A percentile compares a stretch with the other conserved stretches of the same genome.
Conservation (phyloP, 192 early-diverging fungal genomes). For the Pilaira anomala region DNA sequence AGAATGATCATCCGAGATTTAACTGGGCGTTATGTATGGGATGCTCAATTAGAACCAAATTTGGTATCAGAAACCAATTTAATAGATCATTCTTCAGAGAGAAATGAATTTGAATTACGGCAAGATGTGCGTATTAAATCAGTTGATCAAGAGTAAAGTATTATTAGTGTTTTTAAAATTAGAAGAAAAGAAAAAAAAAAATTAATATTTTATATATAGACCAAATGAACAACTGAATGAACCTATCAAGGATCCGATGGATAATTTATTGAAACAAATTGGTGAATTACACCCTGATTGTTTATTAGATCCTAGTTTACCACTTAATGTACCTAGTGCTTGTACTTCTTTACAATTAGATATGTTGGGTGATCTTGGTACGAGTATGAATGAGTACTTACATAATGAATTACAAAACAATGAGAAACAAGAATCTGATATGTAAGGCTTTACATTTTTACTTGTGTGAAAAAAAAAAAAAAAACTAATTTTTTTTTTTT, state of each 20-base stretch:
- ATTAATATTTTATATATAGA: no score
- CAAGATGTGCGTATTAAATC: conserved; percentile 1
- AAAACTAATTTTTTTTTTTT: neutral
- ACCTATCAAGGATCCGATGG: conserved; percentile 9
- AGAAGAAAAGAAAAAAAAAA: no score
- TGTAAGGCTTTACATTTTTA: conserved; percentile 17
- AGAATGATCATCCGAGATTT: conserved; percentile 71
- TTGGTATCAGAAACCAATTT: neutral
- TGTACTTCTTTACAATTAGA: conserved; percentile 22
- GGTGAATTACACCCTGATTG: conserved; percentile 61
- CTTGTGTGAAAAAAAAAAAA: no score
- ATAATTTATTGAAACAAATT: conserved; percentile 36
- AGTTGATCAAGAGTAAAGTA: conserved; percentile 1
- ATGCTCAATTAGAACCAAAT: conserved; percentile 47
- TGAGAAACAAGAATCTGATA: conserved; percentile 18
- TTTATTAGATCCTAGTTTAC: conserved; percentile 43
- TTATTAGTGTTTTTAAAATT: no score
- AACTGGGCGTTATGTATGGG: conserved; percentile 82
- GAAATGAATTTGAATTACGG: no score
- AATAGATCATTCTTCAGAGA: neutral
- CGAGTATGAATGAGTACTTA: conserved; percentile 46
- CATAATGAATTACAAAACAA: conserved; percentile 39
- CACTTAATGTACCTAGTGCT: conserved; percentile 31
- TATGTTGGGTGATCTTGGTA: conserved; percentile 31
- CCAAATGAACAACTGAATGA: no score